Conservation (phyloP, 108 stramenopile genomes). For the Aurantiochytrium sp. region DNA sequence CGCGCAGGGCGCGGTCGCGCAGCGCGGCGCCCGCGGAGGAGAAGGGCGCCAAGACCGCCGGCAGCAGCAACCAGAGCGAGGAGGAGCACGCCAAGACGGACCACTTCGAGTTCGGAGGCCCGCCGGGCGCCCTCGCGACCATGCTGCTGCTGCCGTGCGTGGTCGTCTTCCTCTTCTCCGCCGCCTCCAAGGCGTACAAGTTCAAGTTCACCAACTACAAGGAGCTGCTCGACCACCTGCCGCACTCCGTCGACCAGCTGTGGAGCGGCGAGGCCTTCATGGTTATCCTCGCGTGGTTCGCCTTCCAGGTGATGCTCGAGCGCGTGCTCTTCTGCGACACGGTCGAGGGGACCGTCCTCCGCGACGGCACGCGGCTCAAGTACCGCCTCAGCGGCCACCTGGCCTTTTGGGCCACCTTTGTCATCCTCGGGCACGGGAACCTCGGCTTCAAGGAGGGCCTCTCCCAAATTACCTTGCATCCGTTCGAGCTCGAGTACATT, state of each 20-base stretch:
- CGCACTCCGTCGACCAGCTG: slow-evolving; percentile 36
- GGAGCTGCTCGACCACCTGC: slow-evolving; percentile 32
- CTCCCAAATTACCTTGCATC: not conserved
- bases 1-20: no score
- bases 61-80: no score
- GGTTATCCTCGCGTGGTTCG: slow-evolving; percentile 69
- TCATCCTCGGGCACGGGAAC: slow-evolving; percentile 48
- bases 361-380: slow-evolving; percentile 55
- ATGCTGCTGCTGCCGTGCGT: slow-evolving; percentile 70
- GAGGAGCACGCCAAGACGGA: not conserved
- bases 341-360: slow-evolving; percentile 60
- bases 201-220: slow-evolving; percentile 24
- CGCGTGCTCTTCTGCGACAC: slow-evolving; percentile 71
- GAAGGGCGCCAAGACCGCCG: no score
- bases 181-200: slow-evolving; percentile 36
- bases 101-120: slow-evolving; percentile 91
- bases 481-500: not conserved
- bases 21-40: no score
- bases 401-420: slow-evolving; percentile 79
- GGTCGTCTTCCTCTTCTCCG: slow-evolving; percentile 62
- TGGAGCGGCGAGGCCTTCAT: slow-evolving; percentile 46
- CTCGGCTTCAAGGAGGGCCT: not conserved
- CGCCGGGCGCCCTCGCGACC: slow-evolving; percentile 70
- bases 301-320: slow-evolving; percentile 78
- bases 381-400: slow-evolving; percentile 91